phyloP scores from a whole-genome alignment of 2,329 filamentous ascomycete species.

The Trichoderma arundinaceum region DNA sequence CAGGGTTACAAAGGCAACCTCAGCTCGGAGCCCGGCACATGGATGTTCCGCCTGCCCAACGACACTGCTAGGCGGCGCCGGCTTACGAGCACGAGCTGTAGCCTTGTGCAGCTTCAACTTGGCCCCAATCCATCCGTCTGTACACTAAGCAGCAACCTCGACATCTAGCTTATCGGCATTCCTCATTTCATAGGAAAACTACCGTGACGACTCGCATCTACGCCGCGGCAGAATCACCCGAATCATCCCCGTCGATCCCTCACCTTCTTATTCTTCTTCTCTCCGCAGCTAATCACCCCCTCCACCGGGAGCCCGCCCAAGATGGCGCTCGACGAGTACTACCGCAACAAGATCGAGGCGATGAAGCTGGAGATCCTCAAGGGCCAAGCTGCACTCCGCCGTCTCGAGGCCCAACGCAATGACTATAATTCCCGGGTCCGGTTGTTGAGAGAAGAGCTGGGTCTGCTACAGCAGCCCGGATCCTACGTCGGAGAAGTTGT shows the following conservation, averaged over 20 bases:
- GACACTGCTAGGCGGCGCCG: not conserved
- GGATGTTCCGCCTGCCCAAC: conserved; percentile 20
- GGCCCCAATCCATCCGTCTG: conserved; percentile 37
- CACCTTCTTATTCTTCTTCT: not conserved
- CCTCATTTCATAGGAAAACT: not conserved
- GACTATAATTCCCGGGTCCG: conserved; percentile 99
- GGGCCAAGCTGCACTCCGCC: conserved; percentile 91
- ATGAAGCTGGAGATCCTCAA: conserved; percentile 99
- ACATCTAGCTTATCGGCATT: not conserved
- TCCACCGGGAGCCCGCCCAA: conserved; percentile 46
- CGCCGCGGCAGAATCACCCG: not conserved
- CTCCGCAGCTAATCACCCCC: conserved; percentile 10
- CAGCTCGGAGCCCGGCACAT: conserved; percentile 16
- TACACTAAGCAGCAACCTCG: conserved; percentile 14
- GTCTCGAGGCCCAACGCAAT: conserved; percentile 96
- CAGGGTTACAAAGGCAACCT: not conserved
- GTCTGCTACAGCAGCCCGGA: conserved; percentile 92
- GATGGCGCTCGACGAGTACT: conserved; percentile 99
- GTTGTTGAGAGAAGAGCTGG: conserved; percentile 91
- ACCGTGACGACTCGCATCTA: conserved; percentile 9
- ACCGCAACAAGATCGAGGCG: conserved; percentile 99
- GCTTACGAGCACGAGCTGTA: conserved; percentile 46
- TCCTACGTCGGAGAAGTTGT: conserved; percentile 99
- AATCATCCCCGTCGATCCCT: not conserved
- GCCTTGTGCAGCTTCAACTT: conserved; percentile 45